These are phyloP conservation scores for Penicillium bialowiezense DNA, from an alignment of 495 filamentous ascomycete genomes.

Conservation along the genomic window DNA sequence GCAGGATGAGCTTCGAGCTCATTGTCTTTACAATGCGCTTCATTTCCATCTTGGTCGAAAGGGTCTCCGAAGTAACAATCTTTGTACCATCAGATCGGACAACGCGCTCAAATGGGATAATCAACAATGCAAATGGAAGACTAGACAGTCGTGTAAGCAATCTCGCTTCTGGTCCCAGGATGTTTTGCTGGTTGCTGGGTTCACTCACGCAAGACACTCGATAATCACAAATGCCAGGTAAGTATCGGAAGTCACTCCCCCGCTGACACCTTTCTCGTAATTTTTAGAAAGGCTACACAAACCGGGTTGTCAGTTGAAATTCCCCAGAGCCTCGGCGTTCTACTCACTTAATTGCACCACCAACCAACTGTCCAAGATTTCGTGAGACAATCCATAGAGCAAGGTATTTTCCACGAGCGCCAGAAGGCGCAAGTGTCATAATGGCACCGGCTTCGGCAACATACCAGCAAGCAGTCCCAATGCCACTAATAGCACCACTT, in stretches of 20 bases:
- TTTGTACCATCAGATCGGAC: constrained; percentile 27
- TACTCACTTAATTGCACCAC: constrained; percentile 31
- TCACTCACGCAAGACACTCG: constrained; percentile 29
- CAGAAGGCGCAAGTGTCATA: constrained; percentile 30
- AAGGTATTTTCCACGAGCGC: constrained; percentile 30
- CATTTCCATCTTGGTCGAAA: constrained; percentile 26
- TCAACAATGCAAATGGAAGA: constrained; percentile 26
- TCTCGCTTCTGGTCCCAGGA: background rate
- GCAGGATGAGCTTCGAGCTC: constrained; percentile 25
- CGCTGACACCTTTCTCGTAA: constrained; percentile 17
- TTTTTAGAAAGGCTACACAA: constrained; percentile 25
- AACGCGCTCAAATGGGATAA: constrained; percentile 25
- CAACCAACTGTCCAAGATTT: constrained; percentile 29
- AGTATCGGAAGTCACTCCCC: constrained; percentile 27
- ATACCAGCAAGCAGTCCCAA: constrained; percentile 32
- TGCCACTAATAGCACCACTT: constrained; percentile 28
- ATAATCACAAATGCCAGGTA: constrained; percentile 31
- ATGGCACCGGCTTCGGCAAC: constrained; percentile 30
- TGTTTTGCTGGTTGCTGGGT: background rate
- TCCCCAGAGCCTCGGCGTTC: background rate
- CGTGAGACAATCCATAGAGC: constrained; percentile 33
- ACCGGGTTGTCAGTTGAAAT: background rate
- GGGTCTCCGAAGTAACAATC: constrained; percentile 25
- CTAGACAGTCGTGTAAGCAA: constrained; percentile 3
- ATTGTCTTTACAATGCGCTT: constrained; percentile 27